Conservation (phyloP, 2,329 filamentous ascomycete genomes). For the Annulohypoxylon truncatum region DNA sequence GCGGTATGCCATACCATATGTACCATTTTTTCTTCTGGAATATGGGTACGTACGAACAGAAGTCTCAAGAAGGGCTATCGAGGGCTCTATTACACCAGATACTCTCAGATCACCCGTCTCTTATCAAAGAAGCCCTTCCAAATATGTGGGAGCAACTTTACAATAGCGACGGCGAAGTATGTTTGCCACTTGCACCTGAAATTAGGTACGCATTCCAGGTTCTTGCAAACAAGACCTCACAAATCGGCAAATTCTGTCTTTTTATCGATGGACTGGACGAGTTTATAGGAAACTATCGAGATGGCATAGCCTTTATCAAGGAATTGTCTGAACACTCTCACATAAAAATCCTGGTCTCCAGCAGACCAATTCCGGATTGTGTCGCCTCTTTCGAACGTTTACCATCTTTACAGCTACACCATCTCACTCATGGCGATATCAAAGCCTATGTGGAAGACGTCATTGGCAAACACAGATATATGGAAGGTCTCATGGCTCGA, state of each 20-base stretch:
- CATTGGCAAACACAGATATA: background rate
- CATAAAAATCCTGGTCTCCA: background rate
- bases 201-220: background rate
- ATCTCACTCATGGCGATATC: background rate
- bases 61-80: slow-evolving; percentile 9
- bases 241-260: background rate
- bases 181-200: background rate
- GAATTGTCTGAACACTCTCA: background rate
- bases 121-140: slow-evolving; percentile 8
- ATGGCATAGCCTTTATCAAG: background rate
- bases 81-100: slow-evolving; percentile 12
- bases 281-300: background rate
- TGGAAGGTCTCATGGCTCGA: background rate
- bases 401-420: background rate
- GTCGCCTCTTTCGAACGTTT: background rate
- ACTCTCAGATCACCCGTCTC: background rate
- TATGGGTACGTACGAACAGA: slow-evolving; percentile 12
- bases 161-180: background rate
- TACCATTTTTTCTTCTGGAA: slow-evolving; percentile 11
- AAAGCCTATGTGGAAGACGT: background rate
- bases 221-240: background rate
- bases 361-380: background rate
- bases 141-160: slow-evolving; percentile 7
- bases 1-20: background rate
- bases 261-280: background rate